Percentiles rank a stretch among this genome's conserved stretches.
phyloP scores from a whole-genome alignment of 1,284 basidiomycete genomes.

The Exobasidium cylindrosporum region DNA sequence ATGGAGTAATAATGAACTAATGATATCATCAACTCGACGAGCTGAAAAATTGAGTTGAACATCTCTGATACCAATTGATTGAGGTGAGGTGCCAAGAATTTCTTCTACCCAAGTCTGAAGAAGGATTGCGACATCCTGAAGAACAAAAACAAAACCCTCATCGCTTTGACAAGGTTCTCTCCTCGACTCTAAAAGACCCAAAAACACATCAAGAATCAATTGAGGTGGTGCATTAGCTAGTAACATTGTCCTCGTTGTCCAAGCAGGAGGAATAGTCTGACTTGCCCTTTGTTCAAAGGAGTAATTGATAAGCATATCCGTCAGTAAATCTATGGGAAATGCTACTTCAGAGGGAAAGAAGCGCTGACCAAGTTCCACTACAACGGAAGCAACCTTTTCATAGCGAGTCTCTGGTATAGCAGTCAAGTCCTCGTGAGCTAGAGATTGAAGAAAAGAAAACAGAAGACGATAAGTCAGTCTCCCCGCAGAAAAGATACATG shows the following conservation, averaged over 20 bases:
- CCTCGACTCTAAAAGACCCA: conserved; percentile 71
- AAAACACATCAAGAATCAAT: conserved; percentile 77
- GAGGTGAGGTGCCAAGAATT: neutral
- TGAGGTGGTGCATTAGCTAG: conserved; percentile 73
- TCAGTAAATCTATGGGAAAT: conserved; percentile 46
- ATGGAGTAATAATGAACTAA: conserved; percentile 19
- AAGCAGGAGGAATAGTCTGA: conserved; percentile 60
- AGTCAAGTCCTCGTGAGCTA: conserved; percentile 8
- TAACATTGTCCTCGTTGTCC: conserved; percentile 73
- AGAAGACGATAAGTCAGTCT: neutral
- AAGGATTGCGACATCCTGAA: neutral
- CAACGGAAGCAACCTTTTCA: conserved; percentile 16
- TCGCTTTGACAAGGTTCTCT: conserved; percentile 46
- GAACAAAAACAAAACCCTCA: conserved; percentile 10
- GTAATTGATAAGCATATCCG: conserved; percentile 41
- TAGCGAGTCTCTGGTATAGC: conserved; percentile 6
- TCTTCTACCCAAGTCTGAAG: neutral
- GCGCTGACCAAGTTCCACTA: conserved; percentile 20
- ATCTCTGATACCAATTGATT: conserved; percentile 4
- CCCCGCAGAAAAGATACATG: conserved; percentile 3
- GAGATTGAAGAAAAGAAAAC: conserved; percentile 3
- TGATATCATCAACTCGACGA: conserved; percentile 27
- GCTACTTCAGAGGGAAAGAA: conserved; percentile 37
- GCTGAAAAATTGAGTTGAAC: conserved; percentile 24
- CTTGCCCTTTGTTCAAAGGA: conserved; percentile 28